Base-by-base conservation (phyloP, 2,329 filamentous ascomycete species). In the Fusarium poae region DNA sequence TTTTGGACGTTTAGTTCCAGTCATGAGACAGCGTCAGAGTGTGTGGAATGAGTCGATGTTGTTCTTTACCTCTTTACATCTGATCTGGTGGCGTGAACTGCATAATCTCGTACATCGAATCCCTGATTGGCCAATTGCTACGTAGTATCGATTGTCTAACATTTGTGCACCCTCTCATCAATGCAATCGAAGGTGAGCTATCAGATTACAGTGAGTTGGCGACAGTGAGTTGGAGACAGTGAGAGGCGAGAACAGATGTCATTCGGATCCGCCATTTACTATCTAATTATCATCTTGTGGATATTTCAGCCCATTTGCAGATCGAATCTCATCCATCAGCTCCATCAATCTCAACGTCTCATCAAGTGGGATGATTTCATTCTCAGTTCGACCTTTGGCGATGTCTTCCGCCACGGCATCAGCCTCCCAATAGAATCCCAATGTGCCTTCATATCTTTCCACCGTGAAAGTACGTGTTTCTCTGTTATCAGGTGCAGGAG, bases 281-380 rank as follows among this genome's bases (percentile, higher is more conserved):
- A n/a, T 30, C 49, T 66, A 54, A 5, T 43, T 32, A 18, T 52
- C 42, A 11, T 66, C 63, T 18, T 66, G 62, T 2, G 63, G 63
- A n/a, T 66, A 66, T 18, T 37, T 40, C 2, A 62, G 23, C 2
- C 62, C 63, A 23, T 35, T 52, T 8, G 48, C 50, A 20, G n/a
- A 34, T 42, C 83, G 70, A 20, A 84, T 78, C 51, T 82, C 79
- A 65, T 85, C 83, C 79, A 85, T 79, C 27, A 84, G 75, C 57
- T 79, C 77, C 78, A 85, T 78, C 3, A 84, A 76, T 1, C 80
- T 77, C 16, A 85, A 49, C 0, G 82, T 84, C 72, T 84, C 82
- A 0, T 76, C 73, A 77, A 80, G 80, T 0, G 83, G 82, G 78
- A 85, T 80, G 8, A 80, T 75, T 0, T 69, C 71, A 57, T 78